phyloP scores from a whole-genome alignment of 139 green algal genomes.

The Asterochloris erici region DNA sequence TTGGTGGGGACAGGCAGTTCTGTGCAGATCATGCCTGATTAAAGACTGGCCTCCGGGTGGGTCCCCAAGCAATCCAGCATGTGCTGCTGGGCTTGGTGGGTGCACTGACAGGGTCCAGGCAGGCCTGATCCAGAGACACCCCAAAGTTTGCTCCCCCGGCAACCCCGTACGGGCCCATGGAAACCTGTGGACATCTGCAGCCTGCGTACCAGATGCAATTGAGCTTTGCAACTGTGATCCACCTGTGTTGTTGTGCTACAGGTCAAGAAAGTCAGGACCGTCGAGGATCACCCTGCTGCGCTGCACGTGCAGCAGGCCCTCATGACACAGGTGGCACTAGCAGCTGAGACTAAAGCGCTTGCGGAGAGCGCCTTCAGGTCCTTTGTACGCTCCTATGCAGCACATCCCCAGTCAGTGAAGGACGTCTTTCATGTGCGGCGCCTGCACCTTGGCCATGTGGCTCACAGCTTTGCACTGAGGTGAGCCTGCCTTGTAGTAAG shows the following conservation, averaged over 20 bases:
- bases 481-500: not conserved
- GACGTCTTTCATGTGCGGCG: conserved; percentile 80
- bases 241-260: not conserved
- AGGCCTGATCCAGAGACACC: not conserved
- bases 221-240: not conserved
- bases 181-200: not conserved
- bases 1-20: not conserved
- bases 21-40: not conserved
- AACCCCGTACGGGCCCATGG: not conserved
- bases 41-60: not conserved
- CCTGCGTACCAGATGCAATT: not conserved
- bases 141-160: not conserved
- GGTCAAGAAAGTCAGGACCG: conserved; percentile 10
- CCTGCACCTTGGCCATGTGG: conserved; percentile 93
- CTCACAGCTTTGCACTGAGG: conserved; percentile 79
- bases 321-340: conserved; percentile 40
- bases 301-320: conserved; percentile 29
- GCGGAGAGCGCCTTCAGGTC: conserved; percentile 75
- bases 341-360: conserved; percentile 40
- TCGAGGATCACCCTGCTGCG: conserved; percentile 34
- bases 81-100: too few relatives aligned
- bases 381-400: conserved; percentile 66
- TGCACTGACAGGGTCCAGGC: too few relatives aligned
- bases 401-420: conserved; percentile 64
- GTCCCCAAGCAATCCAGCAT: not conserved